A percentile compares a stretch with the other conserved stretches of the same genome.
These are phyloP conservation scores for Hansenula lynferdii DNA, from an alignment of 1,139 yeast genomes.

Conservation along the genomic window DNA sequence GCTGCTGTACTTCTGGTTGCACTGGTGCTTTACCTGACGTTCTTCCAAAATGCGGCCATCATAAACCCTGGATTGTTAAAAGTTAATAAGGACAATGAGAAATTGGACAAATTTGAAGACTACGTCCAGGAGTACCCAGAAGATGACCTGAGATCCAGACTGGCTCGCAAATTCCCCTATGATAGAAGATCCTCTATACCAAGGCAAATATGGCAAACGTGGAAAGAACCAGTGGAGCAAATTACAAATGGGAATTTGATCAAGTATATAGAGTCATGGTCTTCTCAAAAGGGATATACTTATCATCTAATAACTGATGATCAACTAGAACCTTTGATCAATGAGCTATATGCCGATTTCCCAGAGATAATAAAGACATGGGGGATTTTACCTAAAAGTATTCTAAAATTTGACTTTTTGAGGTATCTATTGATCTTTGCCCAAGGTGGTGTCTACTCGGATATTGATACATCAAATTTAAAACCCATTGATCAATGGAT, in stretches of 20 bases:
- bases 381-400: slow-evolving; percentile 65
- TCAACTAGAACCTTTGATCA: slow-evolving; percentile 57
- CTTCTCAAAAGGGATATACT: slow-evolving; percentile 36
- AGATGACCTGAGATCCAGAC: slow-evolving; percentile 7
- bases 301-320: slow-evolving; percentile 73
- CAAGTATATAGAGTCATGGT: slow-evolving; percentile 15
- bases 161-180: slow-evolving; percentile 12
- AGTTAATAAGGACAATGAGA: no score
- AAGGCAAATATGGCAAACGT: slow-evolving; percentile 17
- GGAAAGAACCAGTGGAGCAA: slow-evolving; percentile 12
- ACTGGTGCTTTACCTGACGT: no score
- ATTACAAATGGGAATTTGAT: slow-evolving; percentile 10
- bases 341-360: slow-evolving; percentile 54
- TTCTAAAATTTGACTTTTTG: slow-evolving; percentile 84
- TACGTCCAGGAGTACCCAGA: slow-evolving; percentile 5
- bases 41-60: no score
- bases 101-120: slow-evolving; percentile 3
- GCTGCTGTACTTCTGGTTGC: no score
- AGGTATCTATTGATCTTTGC: slow-evolving; percentile 79
- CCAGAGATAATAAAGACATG: slow-evolving; percentile 81
- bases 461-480: slow-evolving; percentile 69
- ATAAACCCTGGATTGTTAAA: no score
- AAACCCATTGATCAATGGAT: slow-evolving; percentile 58
- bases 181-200: slow-evolving; percentile 15
- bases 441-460: slow-evolving; percentile 88